phyloP scores from a whole-genome alignment of 1,284 basidiomycete genomes.

The Puccinia novopanici region DNA sequence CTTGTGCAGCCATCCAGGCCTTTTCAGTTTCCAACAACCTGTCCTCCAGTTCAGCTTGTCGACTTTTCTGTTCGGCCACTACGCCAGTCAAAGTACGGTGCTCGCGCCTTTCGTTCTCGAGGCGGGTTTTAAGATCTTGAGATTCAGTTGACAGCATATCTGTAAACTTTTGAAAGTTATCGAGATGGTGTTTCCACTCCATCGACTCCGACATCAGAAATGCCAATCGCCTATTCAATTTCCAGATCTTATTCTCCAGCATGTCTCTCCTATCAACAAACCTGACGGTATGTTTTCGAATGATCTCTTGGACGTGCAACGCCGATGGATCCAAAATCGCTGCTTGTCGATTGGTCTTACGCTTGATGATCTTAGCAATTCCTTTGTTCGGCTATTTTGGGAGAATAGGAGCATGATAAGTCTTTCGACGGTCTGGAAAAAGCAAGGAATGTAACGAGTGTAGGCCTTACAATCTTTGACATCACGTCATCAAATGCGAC shows the following conservation, averaged over 20 bases:
- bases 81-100: conserved; percentile 52
- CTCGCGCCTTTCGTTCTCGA: conserved; percentile 54
- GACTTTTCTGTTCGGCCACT: conserved; percentile 51
- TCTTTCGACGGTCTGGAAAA: background rate
- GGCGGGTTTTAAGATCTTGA: conserved; percentile 52
- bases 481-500: conserved; percentile 38
- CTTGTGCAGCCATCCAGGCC: conserved; percentile 45
- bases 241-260: conserved; percentile 52
- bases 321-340: conserved; percentile 52
- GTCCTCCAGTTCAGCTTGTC: conserved; percentile 52
- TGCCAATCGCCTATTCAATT: conserved; percentile 47
- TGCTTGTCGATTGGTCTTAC: conserved; percentile 49
- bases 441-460: background rate
- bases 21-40: conserved; percentile 51
- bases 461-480: conserved; percentile 28
- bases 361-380: conserved; percentile 36
- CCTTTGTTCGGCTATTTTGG: conserved; percentile 28
- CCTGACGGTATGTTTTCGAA: conserved; percentile 52
- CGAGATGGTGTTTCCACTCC: conserved; percentile 52
- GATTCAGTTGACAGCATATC: conserved; percentile 54
- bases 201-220: conserved; percentile 47
- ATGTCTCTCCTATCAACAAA: conserved; percentile 55
- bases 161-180: conserved; percentile 51
- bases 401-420: background rate
- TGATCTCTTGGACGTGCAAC: conserved; percentile 53